These are phyloP conservation scores for Xylaria sp. DNA, from an alignment of 2,329 filamentous ascomycete genomes.

Conservation along the genomic window DNA sequence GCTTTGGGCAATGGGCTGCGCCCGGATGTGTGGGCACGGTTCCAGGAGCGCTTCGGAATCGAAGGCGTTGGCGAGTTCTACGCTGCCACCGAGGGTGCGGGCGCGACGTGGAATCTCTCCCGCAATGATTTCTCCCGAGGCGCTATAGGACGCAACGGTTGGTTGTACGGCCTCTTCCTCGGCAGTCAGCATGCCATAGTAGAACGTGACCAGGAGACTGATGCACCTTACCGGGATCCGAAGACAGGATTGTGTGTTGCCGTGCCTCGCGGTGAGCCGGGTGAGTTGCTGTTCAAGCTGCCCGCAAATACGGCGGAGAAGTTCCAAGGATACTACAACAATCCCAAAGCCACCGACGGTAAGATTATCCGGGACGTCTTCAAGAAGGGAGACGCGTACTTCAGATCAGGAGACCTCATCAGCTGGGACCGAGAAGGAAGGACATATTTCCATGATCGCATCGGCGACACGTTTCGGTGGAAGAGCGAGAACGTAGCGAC, in stretches of 20 bases:
- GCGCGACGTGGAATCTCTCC: slow-evolving; percentile 74
- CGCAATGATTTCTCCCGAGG: slow-evolving; percentile 76
- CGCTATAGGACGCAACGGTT: slow-evolving; percentile 76
- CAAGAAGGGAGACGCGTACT: slow-evolving; percentile 77
- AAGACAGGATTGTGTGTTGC: slow-evolving; percentile 71
- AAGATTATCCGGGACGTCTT: slow-evolving; percentile 80
- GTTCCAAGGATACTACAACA: slow-evolving; percentile 85
- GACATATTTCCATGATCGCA: slow-evolving; percentile 80
- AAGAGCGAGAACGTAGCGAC: slow-evolving; percentile 86
- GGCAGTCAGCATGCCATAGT: slow-evolving; percentile 61
- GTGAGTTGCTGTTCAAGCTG: slow-evolving; percentile 77
- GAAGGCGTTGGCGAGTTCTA: slow-evolving; percentile 80
- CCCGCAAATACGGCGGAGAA: slow-evolving; percentile 67
- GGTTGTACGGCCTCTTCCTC: slow-evolving; percentile 61
- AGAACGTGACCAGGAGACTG: slow-evolving; percentile 72
- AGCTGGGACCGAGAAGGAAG: slow-evolving; percentile 73
- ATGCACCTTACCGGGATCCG: slow-evolving; percentile 70
- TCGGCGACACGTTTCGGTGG: slow-evolving; percentile 80
- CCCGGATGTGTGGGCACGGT: slow-evolving; percentile 83
- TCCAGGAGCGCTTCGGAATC: slow-evolving; percentile 81
- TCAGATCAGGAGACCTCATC: slow-evolving; percentile 82
- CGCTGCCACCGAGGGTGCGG: slow-evolving; percentile 74
- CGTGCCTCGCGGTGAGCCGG: slow-evolving; percentile 65
- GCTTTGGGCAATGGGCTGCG: slow-evolving; percentile 87
- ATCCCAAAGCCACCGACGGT: slow-evolving; percentile 69